Conservation (phyloP, 768 basidiomycete genomes). For the Hericium rajendrae region DNA sequence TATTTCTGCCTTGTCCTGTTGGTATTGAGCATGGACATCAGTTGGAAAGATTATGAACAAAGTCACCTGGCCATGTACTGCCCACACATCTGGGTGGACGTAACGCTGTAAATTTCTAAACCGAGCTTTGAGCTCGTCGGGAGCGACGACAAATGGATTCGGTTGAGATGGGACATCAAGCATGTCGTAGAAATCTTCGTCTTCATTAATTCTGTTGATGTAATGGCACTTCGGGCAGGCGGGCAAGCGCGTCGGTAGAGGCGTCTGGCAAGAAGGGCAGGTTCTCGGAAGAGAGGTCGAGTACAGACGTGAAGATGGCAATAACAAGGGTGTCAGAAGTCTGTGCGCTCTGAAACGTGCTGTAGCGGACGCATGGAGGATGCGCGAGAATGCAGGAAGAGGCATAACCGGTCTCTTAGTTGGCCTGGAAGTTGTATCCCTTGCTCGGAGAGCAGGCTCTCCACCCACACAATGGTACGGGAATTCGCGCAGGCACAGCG, state of each 20-base stretch:
- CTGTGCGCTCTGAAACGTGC: not conserved
- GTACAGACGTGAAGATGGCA: not conserved
- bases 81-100: constrained; percentile 86
- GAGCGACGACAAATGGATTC: constrained; percentile 67
- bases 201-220: constrained; percentile 48
- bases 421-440: too few relatives aligned
- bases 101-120: constrained; percentile 67
- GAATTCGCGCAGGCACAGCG: too few relatives aligned
- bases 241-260: constrained; percentile 55
- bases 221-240: constrained; percentile 68
- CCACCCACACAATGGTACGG: too few relatives aligned
- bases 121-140: constrained; percentile 44
- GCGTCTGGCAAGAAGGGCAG: constrained; percentile 57
- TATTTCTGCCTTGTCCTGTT: constrained; percentile 43
- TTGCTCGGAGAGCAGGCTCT: too few relatives aligned
- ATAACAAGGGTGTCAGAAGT: not conserved
- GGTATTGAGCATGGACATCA: not conserved
- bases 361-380: too few relatives aligned
- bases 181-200: constrained; percentile 55
- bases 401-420: not conserved
- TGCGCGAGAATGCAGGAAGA: not conserved
- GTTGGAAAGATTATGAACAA: not conserved
- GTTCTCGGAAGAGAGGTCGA: not conserved
- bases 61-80: constrained; percentile 49
- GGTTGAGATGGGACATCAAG: constrained; percentile 52